These are phyloP conservation scores for Podospora pseudoanserina DNA, from an alignment of 495 filamentous ascomycete genomes.

Conservation along the genomic window DNA sequence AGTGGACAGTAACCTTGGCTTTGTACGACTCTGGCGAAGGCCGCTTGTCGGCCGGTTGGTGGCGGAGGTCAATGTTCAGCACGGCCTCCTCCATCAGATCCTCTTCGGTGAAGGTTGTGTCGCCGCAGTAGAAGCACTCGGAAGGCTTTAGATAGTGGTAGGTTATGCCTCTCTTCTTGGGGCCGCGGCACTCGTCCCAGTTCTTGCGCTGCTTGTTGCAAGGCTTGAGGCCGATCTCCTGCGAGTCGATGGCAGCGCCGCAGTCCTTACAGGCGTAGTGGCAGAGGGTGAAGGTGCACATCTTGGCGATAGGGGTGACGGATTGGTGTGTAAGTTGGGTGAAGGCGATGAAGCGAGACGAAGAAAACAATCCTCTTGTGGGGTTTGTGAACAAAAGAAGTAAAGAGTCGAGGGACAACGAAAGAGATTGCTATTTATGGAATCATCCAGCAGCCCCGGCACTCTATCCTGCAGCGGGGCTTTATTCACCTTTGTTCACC, in stretches of 20 bases:
- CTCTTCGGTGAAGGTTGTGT: background rate
- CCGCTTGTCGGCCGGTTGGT: background rate
- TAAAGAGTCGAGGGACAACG: background rate
- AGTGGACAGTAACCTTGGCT: background rate
- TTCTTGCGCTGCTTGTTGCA: conserved; percentile 1
- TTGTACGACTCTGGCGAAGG: background rate
- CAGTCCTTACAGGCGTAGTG: background rate
- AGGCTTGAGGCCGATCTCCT: background rate
- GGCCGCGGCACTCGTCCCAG: background rate
- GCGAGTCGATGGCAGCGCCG: background rate
- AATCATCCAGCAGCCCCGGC: background rate
- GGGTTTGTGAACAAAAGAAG: background rate
- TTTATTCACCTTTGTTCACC: background rate
- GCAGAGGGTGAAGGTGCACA: conserved; percentile 3
- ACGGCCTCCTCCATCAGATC: background rate
- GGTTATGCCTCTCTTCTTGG: background rate
- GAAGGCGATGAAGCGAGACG: background rate
- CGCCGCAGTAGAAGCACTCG: background rate
- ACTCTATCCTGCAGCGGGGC: background rate
- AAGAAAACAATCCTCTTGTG: background rate
- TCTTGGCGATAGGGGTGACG: background rate
- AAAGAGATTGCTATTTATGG: background rate
- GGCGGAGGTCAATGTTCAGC: background rate
- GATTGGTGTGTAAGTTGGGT: background rate
- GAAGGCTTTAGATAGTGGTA: background rate